Percentiles rank a stretch among this genome's conserved stretches.
Evolutionary conservation across 2,329 filamentous ascomycete genomes (phyloP).

Genomic region (Penicillium sp.): DNA sequence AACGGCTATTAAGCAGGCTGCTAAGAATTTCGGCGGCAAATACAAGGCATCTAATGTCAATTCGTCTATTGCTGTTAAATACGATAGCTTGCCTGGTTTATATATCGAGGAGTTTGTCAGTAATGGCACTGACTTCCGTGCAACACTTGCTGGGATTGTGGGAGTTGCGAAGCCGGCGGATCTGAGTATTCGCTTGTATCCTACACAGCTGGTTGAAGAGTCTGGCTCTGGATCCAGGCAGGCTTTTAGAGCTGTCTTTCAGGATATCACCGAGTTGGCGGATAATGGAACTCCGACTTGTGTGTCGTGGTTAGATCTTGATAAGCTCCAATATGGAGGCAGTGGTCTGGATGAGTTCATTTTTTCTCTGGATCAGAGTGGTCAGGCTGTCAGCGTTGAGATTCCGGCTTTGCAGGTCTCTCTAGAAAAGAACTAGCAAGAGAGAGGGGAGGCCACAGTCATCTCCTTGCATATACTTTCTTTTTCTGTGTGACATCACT

Average conservation of each 20-base stretch:
- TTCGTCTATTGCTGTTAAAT: background rate
- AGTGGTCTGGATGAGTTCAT: background rate
- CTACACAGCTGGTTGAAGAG: background rate
- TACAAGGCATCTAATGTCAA: background rate
- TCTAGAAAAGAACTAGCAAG: background rate
- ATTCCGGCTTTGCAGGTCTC: background rate
- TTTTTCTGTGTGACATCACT: background rate
- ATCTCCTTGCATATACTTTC: background rate
- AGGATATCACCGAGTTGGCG: background rate
- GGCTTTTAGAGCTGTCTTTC: background rate
- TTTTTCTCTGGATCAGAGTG: background rate
- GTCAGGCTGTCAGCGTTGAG: background rate
- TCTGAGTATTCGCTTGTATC: background rate
- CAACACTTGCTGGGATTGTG: background rate
- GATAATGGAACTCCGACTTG: background rate
- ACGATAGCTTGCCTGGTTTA: background rate
- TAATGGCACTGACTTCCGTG: background rate
- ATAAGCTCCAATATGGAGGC: background rate
- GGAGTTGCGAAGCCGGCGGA: background rate
- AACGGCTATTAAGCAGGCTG: background rate
- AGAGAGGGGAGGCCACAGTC: background rate
- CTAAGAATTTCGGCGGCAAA: background rate
- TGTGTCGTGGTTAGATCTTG: background rate
- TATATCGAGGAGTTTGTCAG: background rate
- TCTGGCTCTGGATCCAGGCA: background rate